Evolutionary conservation across 1,284 basidiomycete species (phyloP), one percentile per base, ranked within the genome.

Genomic region (Tremellales sp.): DNA sequence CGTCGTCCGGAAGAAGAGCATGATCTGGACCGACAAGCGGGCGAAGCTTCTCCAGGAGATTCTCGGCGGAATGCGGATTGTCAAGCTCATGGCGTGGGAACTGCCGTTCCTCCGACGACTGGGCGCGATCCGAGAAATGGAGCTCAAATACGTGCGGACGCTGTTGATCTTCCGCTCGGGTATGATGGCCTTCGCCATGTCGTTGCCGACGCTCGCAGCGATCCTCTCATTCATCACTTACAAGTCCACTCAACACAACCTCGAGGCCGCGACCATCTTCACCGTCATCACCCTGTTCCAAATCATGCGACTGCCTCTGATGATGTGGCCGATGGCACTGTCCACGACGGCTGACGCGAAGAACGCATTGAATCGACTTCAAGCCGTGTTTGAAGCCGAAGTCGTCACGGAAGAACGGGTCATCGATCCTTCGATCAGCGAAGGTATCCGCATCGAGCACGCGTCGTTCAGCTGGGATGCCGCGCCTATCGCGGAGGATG

Each of bases 221-320:
- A 87, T 97, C 16, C 61, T 95, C 25, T 81, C 89, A 0, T 94
- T 97, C 63, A 77, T 93, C 47, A 84, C 85, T 1, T 94, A 93
- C 70, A 81, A 82, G 1, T 71, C 80, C 10, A 78, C 81, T 0
- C 82, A 84, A 1, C 84, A 91, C 64, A 53, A 73, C 0, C 77
- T 91, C 42, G 74, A 85, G 46, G 61, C 74, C 2, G 70, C 70
- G 7, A 71, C 67, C 36, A 81, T 93, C 56, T 94, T 94, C 68
- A 78, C 90, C 26, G 86, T 86, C 13, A 75, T 95, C 37, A 82
- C 85, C 0, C 75, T 93, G 16, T 94, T 94, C 78, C 84, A 72
- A 51, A 58, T 73, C 35, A 68, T 68, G 54, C 50, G 72, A 26
- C 65, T 75, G 56, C 67, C 70, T 32, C 56, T 74, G 7, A 71